phyloP scores from a whole-genome alignment of 352 stramenopile genomes.

The Phytopythium boreale region DNA sequence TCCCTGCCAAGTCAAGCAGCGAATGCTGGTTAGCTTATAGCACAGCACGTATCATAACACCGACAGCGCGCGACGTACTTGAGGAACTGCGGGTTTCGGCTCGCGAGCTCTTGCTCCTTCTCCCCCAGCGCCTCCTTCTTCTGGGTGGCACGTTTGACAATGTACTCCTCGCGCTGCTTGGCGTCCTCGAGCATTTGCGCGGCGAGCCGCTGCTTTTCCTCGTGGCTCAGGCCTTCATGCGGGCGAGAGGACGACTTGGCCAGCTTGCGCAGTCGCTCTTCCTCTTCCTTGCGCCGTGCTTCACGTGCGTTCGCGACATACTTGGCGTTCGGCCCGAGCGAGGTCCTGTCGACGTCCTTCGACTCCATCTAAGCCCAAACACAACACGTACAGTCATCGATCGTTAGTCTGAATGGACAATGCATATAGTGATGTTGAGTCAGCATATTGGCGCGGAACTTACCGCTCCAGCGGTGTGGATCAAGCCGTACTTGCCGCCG shows the following conservation, averaged over 20 bases:
- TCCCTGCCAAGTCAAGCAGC: constrained; percentile 26
- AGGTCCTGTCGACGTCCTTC: constrained; percentile 72
- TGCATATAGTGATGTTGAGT: not conserved
- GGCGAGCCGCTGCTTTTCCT: constrained; percentile 62
- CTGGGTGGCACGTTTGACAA: constrained; percentile 40
- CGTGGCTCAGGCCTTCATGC: constrained; percentile 23
- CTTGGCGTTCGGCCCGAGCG: constrained; percentile 75
- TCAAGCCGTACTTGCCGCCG: constrained; percentile 61
- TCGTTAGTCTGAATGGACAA: not conserved
- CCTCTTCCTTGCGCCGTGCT: constrained; percentile 61
- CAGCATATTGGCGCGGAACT: not conserved
- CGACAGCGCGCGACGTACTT: constrained; percentile 31
- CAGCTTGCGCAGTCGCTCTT: constrained; percentile 63
- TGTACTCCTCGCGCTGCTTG: constrained; percentile 58
- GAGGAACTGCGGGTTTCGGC: constrained; percentile 70
- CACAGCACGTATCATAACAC: not conserved
- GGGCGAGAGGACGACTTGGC: constrained; percentile 31
- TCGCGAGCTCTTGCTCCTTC: constrained; percentile 39
- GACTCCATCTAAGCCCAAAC: constrained; percentile 35
- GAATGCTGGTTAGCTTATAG: not conserved
- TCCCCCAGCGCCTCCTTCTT: constrained; percentile 61
- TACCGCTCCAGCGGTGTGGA: constrained; percentile 52
- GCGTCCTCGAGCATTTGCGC: constrained; percentile 77
- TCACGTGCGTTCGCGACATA: constrained; percentile 71
- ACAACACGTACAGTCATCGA: not conserved